phyloP scores from a whole-genome alignment of 202 grass and related monocot species.

The Musa balbisiana region DNA sequence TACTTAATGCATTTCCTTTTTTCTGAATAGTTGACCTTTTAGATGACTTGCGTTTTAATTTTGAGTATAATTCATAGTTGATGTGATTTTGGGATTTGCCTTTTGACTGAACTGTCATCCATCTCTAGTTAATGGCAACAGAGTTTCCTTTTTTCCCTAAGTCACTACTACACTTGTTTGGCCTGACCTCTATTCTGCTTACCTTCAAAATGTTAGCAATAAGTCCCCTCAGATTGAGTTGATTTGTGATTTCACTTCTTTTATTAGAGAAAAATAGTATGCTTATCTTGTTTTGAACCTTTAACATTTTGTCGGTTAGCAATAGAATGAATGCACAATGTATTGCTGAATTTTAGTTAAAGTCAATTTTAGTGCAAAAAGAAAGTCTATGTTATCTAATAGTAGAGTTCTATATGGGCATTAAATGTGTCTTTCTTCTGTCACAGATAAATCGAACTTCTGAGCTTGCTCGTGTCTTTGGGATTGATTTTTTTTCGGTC shows the following conservation, averaged over 20 bases:
- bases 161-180: too few species aligned
- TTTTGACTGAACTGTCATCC: not conserved
- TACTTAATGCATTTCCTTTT: not conserved
- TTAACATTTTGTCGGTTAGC: not conserved
- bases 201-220: not conserved
- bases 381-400: not conserved
- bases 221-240: not conserved
- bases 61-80: not conserved
- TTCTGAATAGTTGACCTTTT: not conserved
- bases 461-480: constrained; percentile 98
- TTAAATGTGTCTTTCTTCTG: constrained; percentile 14
- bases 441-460: constrained; percentile 92
- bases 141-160: not conserved
- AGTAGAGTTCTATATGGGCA: not conserved
- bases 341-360: not conserved
- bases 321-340: not conserved
- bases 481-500: constrained; percentile 98
- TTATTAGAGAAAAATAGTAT: not conserved
- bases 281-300: not conserved
- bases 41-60: not conserved
- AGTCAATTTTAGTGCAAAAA: not conserved
- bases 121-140: not conserved
- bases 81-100: not conserved
- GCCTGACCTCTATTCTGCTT: not conserved
- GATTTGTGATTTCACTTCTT: not conserved